Evolutionary conservation across 164 flowering plant genomes (phyloP), one percentile per base, ranked within the genome.

Genomic region (Euptelea pleiosperma): DNA sequence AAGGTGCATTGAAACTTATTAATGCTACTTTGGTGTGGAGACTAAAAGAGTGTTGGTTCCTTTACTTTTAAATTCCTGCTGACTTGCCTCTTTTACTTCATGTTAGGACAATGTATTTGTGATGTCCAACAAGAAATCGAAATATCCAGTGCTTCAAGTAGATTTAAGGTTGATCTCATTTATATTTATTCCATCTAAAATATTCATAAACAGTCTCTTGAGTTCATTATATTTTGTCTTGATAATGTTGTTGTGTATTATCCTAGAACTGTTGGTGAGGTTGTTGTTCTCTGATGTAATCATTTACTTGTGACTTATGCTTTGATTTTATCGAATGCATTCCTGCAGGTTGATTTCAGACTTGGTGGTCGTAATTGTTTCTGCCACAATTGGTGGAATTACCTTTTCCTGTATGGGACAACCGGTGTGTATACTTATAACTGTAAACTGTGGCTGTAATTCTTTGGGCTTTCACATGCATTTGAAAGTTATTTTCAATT

Each of bases 351-450:
- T 93, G 44, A 86, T 93, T 53, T 87, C 97, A 45, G 98, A 93
- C 70, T 71, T 93, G 81, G 98, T 93, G 64, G 91, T 93, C 59
- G 76, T 84, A 62, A 90, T 90, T 60, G 98, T 93, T 71, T 87
- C 94, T 77, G 97, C 98, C 51, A 82, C 98, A 57, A 80, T 88
- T 65, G 98, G 97, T 70, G 98, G 98, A 68, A 90, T 93, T 42
- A 53, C 81, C 61, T 90, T 82, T 74, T 87, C 98, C 41, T 84
- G 89, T 71, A 62, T 93, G 64, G 98, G 98, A 36, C 98, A 93
- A 70, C 97, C 97, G 78, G 98, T 93, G 51, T 61, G 95, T 83
- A 66, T 25, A 28, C 37, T 47, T 57, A 9, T 56, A 39, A 16
- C 47, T 3, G 15, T 42, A 6, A 46, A 19, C 8, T 8, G 40